A percentile compares a stretch with the other conserved stretches of the same genome.
phyloP scores from a whole-genome alignment of 1,139 yeast genomes.

The Hanseniaspora sp. region DNA sequence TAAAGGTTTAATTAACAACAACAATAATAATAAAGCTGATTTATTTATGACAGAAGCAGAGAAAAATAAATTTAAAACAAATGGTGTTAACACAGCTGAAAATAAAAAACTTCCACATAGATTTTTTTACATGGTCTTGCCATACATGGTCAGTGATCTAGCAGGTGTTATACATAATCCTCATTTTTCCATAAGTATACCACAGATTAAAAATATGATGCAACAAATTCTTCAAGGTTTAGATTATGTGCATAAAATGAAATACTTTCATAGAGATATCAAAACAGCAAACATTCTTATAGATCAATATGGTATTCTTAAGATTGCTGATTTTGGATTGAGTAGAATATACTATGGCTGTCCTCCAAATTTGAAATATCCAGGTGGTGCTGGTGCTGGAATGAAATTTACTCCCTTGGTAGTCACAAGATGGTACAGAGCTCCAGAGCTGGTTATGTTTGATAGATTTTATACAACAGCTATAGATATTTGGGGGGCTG shows the following conservation, averaged over 20 bases:
- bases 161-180: slow-evolving; percentile 89
- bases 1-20: slow-evolving; percentile 26
- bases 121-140: slow-evolving; percentile 71
- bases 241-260: slow-evolving; percentile 63
- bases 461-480: slow-evolving; percentile 83
- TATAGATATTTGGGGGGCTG: slow-evolving; percentile 94
- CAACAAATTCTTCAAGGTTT: slow-evolving; percentile 67
- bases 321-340: slow-evolving; percentile 87
- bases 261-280: slow-evolving; percentile 76
- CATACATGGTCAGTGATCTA: slow-evolving; percentile 87
- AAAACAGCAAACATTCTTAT: slow-evolving; percentile 87
- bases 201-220: slow-evolving; percentile 78
- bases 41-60: slow-evolving; percentile 16
- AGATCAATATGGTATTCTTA: slow-evolving; percentile 63
- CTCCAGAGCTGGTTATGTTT: slow-evolving; percentile 84
- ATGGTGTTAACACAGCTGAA: neutral
- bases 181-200: slow-evolving; percentile 44
- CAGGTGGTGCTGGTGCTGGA: slow-evolving; percentile 57
- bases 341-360: slow-evolving; percentile 73
- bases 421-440: slow-evolving; percentile 94
- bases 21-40: slow-evolving; percentile 30
- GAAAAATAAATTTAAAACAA: slow-evolving; percentile 23
- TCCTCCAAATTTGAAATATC: slow-evolving; percentile 42
- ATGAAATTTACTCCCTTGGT: slow-evolving; percentile 78
- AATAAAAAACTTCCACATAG: slow-evolving; percentile 2